Evolutionary conservation across 2,329 filamentous ascomycete genomes (phyloP), one percentile per base, ranked within the genome.

Genomic region (Elsinoe ampelina): DNA sequence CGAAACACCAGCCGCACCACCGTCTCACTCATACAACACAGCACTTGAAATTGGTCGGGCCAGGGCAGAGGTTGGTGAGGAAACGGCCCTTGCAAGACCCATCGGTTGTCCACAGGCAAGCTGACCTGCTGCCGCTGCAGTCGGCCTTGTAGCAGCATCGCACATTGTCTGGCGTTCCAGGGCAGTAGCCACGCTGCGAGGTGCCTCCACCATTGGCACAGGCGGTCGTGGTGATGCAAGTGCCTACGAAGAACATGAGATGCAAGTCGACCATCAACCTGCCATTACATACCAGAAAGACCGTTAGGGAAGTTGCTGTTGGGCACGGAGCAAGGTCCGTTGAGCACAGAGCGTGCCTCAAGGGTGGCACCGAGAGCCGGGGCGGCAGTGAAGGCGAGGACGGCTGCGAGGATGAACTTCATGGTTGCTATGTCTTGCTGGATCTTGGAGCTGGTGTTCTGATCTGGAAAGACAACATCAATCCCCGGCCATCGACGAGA

Each of bases 111-210:
- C 48, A 52, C 2, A 52, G 17, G 32, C 48, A 52, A 39, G 48
- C 48, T 22, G 26, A 35, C n/a, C 48, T n/a, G n/a, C 2, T 39
- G 48, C 48, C 48, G 12, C 13, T 22, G 34, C 48, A 52, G 17
- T 52, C 48, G 48, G 48, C 48, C 34, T 52, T 52, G 48, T 38
- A 20, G 13, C 48, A 52, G 48, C 48, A 52, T 36, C 48, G 32
- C 7, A 52, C 34, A 19, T 52, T 52, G 19, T 52, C n/a, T 4
- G 48, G 48, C 2, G 48, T 52, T 20, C 48, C 48, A 15, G 48
- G 48, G n/a, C 48, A 52, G 30, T 38, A 52, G n/a, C 48, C 48
- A 17, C 20, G 13, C n/a, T 38, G 22, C 5, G 15, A 20, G 19
- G 26, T 35, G 32, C 48, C 48, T n/a, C 48, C 48, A 36, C 32